Percentiles rank a stretch among this genome's conserved stretches.
Evolutionary conservation across 192 early-diverging fungal species (phyloP).

Genomic region (Coemansia sp.): DNA sequence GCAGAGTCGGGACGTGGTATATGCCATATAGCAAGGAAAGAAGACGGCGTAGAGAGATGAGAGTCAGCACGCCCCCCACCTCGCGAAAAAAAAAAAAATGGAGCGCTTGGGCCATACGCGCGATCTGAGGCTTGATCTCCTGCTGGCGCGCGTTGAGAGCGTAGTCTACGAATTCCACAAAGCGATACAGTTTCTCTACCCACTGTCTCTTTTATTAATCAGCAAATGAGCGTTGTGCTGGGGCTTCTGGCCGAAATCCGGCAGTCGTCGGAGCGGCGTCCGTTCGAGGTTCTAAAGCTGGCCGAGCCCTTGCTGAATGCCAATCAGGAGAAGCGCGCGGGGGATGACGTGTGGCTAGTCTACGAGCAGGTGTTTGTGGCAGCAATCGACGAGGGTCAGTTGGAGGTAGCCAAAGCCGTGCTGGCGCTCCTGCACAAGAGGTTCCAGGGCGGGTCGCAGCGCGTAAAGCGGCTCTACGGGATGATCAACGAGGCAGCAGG

Average conservation of each 20-base stretch:
- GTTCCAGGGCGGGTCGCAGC: constrained; percentile 60
- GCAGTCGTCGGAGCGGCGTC: constrained; percentile 44
- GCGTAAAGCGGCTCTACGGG: constrained; percentile 67
- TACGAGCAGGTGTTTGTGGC: constrained; percentile 80
- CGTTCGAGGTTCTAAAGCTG: constrained; percentile 37
- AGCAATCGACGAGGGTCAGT: constrained; percentile 71
- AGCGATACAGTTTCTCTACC: too few species aligned
- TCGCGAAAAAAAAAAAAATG: too few species aligned
- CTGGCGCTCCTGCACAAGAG: constrained; percentile 55
- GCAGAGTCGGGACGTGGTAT: too few species aligned
- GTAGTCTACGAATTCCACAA: too few species aligned
- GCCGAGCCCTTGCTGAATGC: constrained; percentile 35
- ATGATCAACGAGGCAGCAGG: constrained; percentile 75
- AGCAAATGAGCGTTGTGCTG: constrained; percentile 22
- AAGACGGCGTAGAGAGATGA: too few species aligned
- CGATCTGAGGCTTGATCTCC: too few species aligned
- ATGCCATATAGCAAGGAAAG: too few species aligned
- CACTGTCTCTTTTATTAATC: too few species aligned
- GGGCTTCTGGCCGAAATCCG: constrained; percentile 34
- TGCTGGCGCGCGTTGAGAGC: too few species aligned
- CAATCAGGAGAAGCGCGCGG: constrained; percentile 2
- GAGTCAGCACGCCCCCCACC: too few species aligned
- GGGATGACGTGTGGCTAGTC: constrained; percentile 54
- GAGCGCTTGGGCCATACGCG: too few species aligned
- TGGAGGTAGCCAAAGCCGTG: constrained; percentile 55